These are phyloP conservation scores for Cytidiella melzeri DNA, from an alignment of 768 basidiomycete genomes.

Conservation along the genomic window DNA sequence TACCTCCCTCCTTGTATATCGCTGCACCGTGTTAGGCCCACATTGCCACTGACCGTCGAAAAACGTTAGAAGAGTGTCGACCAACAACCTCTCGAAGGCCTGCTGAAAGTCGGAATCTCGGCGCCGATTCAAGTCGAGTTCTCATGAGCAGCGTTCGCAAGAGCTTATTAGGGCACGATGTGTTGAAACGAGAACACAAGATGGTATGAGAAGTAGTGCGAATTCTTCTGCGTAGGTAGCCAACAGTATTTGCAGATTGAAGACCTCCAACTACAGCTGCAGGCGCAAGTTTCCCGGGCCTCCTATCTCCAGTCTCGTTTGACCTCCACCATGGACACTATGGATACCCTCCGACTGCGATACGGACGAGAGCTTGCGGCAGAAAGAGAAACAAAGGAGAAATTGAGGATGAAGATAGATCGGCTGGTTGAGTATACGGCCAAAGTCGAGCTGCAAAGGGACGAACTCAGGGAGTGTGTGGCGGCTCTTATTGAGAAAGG, in stretches of 20 bases:
- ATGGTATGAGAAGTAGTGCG: too few species aligned
- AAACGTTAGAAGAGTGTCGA: too few species aligned
- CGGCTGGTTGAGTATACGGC: slow-evolving; percentile 28
- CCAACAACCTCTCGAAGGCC: too few species aligned
- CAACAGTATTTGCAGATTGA: slow-evolving; percentile 14
- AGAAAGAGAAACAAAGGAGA: slow-evolving; percentile 27
- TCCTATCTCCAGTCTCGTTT: slow-evolving; percentile 43
- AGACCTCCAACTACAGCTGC: slow-evolving; percentile 26
- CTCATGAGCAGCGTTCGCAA: too few species aligned
- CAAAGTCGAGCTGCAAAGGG: slow-evolving; percentile 38
- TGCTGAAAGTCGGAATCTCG: too few species aligned
- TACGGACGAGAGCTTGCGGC: slow-evolving; percentile 37
- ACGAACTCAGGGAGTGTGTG: slow-evolving; percentile 51
- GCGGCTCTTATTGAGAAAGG: slow-evolving; percentile 53
- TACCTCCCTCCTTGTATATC: too few species aligned
- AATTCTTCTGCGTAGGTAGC: too few species aligned
- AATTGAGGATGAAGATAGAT: slow-evolving; percentile 33
- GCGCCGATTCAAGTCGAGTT: too few species aligned
- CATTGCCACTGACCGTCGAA: too few species aligned
- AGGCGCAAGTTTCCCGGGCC: slow-evolving; percentile 32
- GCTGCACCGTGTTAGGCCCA: too few species aligned
- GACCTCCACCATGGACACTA: slow-evolving; percentile 40
- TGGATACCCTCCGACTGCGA: slow-evolving; percentile 37
- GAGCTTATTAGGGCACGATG: too few species aligned
- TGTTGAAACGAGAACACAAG: too few species aligned